Evolutionary conservation across 345 rosid genomes (phyloP), one percentile per base, ranked within the genome.

Genomic region (Aethionema arabicum): DNA sequence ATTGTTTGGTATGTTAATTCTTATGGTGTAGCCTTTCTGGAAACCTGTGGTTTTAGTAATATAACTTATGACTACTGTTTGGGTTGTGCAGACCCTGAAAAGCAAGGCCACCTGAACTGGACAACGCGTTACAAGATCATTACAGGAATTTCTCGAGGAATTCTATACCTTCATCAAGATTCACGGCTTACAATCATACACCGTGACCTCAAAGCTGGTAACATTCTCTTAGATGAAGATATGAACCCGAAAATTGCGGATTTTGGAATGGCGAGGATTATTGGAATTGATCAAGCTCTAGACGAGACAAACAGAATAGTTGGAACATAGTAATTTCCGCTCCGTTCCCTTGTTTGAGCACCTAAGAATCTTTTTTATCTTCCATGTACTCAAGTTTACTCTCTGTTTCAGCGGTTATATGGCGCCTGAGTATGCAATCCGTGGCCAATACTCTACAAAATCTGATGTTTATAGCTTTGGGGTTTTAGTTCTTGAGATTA

Each of bases 81-180:
- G 30, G 4, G 5, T 21, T 53, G 14, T 54, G 45, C 53, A 83
- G 90, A 80, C 52, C 35, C 46, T 0, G 36, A 32, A 15, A 73
- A 57, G 58, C 59, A 60, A 39, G 13, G 63, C 11, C 60, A 44
- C 6, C 14, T 68, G 45, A 51, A 68, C n/a, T 68, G 72, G 72
- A 11, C 39, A n/a, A 41, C 2, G 3, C 45, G 72, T 3, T 40
- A 57, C 43, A 59, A 50, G 11, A 67, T 67, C 59, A 57, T 67
- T 37, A 27, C 10, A 10, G 72, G 66, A 11, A 59, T 42, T 41
- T 44, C 66, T 59, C 21, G 72, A 49, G 65, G 58, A 6, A 15
- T 66, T 47, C 40, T 66, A 7, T 66, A 66, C 16, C 63, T 66
- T 11, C 70, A 66, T 56, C 44, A 70, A 73, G 77, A 73, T 62